phyloP scores from a whole-genome alignment of 208 protist genomes.

The Trypanosoma melophagium region DNA sequence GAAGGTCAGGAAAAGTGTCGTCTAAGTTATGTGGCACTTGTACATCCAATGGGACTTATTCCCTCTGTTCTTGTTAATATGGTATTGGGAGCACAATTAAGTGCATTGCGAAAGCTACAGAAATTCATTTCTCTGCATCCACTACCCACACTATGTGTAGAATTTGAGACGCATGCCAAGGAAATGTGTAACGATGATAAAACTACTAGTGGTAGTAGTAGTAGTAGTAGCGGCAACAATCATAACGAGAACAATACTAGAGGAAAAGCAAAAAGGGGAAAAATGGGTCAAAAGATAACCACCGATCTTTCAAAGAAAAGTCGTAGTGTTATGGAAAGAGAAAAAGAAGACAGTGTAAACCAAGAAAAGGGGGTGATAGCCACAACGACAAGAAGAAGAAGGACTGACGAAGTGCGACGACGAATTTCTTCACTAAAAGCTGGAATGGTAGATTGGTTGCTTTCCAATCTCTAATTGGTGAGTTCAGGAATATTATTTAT shows the following conservation, averaged over 20 bases:
- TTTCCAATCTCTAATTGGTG: conserved; percentile 5
- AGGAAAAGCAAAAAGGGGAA: not conserved
- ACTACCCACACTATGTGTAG: conserved; percentile 20
- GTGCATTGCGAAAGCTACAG: conserved; percentile 46
- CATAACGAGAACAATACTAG: too few relatives aligned
- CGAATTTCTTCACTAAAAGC: conserved; percentile 5
- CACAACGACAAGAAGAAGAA: not conserved
- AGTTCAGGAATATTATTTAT: not conserved
- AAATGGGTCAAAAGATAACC: not conserved
- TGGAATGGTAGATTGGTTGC: not conserved
- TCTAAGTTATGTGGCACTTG: conserved; percentile 68
- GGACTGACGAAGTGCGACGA: not conserved
- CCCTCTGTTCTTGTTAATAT: conserved; percentile 66
- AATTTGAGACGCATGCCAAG: not conserved
- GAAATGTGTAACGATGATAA: not conserved
- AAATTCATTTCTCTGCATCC: conserved; percentile 46
- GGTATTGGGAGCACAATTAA: conserved; percentile 59
- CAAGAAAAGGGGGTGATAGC: not conserved
- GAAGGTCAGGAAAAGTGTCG: conserved; percentile 35
- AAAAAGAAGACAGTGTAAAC: too few relatives aligned
- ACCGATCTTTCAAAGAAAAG: not conserved
- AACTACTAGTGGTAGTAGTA: not conserved
- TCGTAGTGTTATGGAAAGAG: too few relatives aligned
- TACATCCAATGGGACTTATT: conserved; percentile 78
- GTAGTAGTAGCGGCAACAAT: too few relatives aligned